Evolutionary conservation across 2,329 filamentous ascomycete species (phyloP), one percentile per base, ranked within the genome.

Genomic region (Colletotrichum liriopes): DNA sequence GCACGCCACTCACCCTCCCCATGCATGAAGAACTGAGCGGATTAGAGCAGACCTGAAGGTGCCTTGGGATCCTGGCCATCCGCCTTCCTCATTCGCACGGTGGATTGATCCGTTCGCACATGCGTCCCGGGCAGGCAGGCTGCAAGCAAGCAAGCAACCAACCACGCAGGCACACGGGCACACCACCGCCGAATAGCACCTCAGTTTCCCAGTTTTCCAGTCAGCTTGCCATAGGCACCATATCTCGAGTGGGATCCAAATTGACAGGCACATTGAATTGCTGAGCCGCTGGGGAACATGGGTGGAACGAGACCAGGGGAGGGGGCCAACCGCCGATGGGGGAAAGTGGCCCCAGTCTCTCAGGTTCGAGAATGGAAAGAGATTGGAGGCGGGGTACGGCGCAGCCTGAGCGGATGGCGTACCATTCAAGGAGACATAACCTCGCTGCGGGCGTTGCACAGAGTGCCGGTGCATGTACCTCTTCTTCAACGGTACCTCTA

Each of bases 301-400:
- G 45, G 52, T 54, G 59, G 35, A 18, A 54, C 26, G 55, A 61
- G 41, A 52, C 52, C 58, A 69, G 39, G 45, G 65, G 64, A 32
- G 37, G 65, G 65, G 58, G 35, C 26, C 66, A 54, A 49, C n/a
- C 49, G 65, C 29, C 58, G 23, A 62, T 12, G 41, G 49, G 49
- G 32, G 12, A 23, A n/a, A 32, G 20, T 20, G 32, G 51, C 37
- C 59, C 65, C 69, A 45, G 59, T 64, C 45, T 54, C 49, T 64
- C 59, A 43, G 23, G 64, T 68, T 71, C 68, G 65, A 71, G 68
- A 71, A 71, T 63, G 69, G 65, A 69, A 65, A 63, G 65, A 69
- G 51, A 69, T 72, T 69, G 47, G 52, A 69, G 69, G 69, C 69
- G 69, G 65, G 69, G 69, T 68, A 64, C 32, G 56, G 56, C 55